phyloP scores from a whole-genome alignment of 75 land plant genomes.

The Larix kaempferi region DNA sequence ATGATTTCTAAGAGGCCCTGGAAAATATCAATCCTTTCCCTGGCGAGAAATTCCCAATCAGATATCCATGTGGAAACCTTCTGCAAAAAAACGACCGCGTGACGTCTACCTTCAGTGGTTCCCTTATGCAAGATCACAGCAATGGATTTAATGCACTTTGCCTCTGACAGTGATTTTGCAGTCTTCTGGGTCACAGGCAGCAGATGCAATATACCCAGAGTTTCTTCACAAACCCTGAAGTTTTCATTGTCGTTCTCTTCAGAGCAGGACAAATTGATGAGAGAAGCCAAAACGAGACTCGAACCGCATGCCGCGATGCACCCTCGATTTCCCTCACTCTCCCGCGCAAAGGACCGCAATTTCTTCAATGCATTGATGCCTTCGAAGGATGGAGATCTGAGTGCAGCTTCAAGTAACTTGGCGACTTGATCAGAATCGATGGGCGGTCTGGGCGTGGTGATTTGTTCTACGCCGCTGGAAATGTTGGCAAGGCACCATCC shows the following conservation, averaged over 20 bases:
- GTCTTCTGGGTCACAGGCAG: not conserved
- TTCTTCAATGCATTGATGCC: slow-evolving; percentile 16
- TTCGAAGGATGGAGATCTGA: not conserved
- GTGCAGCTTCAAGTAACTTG: not conserved
- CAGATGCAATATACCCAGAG: not conserved
- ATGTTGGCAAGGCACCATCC: slow-evolving; percentile 12
- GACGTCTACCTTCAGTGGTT: slow-evolving; percentile 1
- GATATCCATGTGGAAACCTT: not conserved
- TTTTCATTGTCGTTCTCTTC: not conserved
- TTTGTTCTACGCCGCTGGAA: not conserved
- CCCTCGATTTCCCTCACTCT: slow-evolving; percentile 15
- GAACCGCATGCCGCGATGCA: slow-evolving; percentile 26
- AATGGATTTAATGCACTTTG: not conserved
- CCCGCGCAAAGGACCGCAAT: slow-evolving; percentile 17
- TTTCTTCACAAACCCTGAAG: not conserved
- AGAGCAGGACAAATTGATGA: not conserved
- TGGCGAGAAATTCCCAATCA: no score
- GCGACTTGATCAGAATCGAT: not conserved
- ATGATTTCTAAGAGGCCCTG: no score
- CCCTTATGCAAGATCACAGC: not conserved
- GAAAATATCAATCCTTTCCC: no score
- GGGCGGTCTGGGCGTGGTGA: not conserved
- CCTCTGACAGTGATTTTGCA: not conserved
- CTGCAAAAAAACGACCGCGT: slow-evolving; percentile 1
- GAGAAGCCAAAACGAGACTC: slow-evolving; percentile 11